Base-by-base conservation (phyloP, 2,329 filamentous ascomycete species). In the Hypoxylon sp. region DNA sequence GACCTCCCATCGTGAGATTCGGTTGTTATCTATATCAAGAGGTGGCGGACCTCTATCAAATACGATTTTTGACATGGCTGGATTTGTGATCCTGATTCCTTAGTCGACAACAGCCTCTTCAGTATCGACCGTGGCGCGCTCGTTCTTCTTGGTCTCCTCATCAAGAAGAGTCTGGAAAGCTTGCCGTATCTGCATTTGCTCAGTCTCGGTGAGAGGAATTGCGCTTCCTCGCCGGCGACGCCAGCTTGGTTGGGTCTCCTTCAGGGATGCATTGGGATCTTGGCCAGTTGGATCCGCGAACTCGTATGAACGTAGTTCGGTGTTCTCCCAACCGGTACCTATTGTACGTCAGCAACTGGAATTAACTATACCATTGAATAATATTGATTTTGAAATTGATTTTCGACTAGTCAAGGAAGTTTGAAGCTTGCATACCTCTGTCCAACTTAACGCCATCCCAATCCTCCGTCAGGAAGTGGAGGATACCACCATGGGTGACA, bases 381-480 rank as follows among this genome's bases (percentile, higher is more conserved):
- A 6, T 13, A 17, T 22, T 19, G 37, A 47, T 24, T 46, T 37
- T 13, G 24, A 29, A 4, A 6, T 6, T 39, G n/a, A 47, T n/a
- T 13, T 13, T 35, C 8, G 14, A 24, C 14, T 42, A n/a, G 8
- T 29, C 3, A 9, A 57, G 13, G 47, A 42, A 6, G n/a, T 56
- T 24, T 2, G 33, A 14, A 31, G 24, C 11, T 47, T 8, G 77
- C 83, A 62, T 78, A 85, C 84, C 81, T 65, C 67, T 70, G 0
- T 74, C 73, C 3, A 83, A 74, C 74, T 80, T 77, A 24, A 87
- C 85, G 46, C 89, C 91, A 59, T 88, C 84, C 88, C 90, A 97
- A 75, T 97, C 94, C 72, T 94, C 88, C 0, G 93, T 96, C 70
- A 97, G 82, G 75, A 93, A 97, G 78, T 97, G 94, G 74, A 97